A percentile compares a stretch with the other conserved stretches of the same genome.
Evolutionary conservation across 1,284 basidiomycete genomes (phyloP).

Genomic region (Phlebopus sp.): DNA sequence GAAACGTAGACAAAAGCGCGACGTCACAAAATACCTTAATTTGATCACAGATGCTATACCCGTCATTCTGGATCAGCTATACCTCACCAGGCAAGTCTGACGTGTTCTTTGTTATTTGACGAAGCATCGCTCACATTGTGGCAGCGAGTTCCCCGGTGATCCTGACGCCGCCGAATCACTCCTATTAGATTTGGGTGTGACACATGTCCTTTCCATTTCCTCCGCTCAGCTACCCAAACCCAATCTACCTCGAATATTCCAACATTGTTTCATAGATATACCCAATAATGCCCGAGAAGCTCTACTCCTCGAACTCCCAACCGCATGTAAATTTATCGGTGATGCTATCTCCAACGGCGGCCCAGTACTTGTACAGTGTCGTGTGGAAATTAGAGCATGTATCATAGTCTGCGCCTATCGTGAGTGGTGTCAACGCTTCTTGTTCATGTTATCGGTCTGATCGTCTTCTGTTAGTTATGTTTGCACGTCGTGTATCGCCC

Average conservation of each 20-base stretch:
- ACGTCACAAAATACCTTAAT: conserved; percentile 50
- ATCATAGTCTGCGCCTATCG: conserved; percentile 65
- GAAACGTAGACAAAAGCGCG: conserved; percentile 51
- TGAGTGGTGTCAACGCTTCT: conserved; percentile 32
- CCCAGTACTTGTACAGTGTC: conserved; percentile 66
- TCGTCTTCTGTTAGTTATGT: conserved; percentile 39
- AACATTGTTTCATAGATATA: conserved; percentile 41
- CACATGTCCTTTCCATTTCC: conserved; percentile 50
- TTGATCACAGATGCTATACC: conserved; percentile 47
- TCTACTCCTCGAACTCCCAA: conserved; percentile 43
- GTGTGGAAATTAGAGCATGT: conserved; percentile 48
- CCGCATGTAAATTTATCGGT: conserved; percentile 42
- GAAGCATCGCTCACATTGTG: conserved; percentile 1
- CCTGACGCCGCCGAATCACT: conserved; percentile 47
- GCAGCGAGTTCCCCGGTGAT: conserved; percentile 55
- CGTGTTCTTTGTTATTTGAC: background rate
- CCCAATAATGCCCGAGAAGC: conserved; percentile 35
- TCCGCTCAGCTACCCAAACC: conserved; percentile 41
- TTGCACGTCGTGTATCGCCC: conserved; percentile 31
- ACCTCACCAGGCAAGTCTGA: conserved; percentile 46
- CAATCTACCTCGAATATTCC: conserved; percentile 29
- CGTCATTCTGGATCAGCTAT: conserved; percentile 45
- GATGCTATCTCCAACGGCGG: conserved; percentile 39
- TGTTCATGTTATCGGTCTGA: conserved; percentile 10
- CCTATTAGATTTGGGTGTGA: conserved; percentile 46